Evolutionary conservation across 371 early-diverging fungal genomes (phyloP), one percentile per base, ranked within the genome.

Genomic region (Nematocida ironsii): DNA sequence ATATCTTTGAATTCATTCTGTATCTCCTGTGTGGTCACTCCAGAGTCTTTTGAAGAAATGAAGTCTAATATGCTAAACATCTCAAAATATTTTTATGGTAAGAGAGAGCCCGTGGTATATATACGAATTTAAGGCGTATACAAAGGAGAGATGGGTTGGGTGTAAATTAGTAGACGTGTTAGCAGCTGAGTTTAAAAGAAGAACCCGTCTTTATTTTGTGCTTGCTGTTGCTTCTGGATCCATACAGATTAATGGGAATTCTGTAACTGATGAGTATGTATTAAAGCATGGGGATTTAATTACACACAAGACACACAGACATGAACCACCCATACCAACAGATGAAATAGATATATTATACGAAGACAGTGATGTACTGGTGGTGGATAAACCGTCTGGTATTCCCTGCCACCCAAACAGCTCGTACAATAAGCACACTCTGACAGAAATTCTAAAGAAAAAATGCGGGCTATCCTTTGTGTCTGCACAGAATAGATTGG

Each of bases 51-150:
- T 16, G 44, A 66, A 20, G 70, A 62, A 68, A 87, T 84, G 64
- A 84, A 87, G 23, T 78, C 82, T 20, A 85, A 61, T 9, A 87
- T 69, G 4, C 40, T 61, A n/a, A 50, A 58, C 74, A 82, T 82
- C 13, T 54, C 54, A 89, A 90, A 82, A 91, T 91, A 72, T 90
- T 91, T 52, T 90, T 90, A 84, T 80, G 66, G 52, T 50, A 27
- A 50, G 45, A 6, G 69, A 13, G 23, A 66, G 48, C 6, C 45
- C 62, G 4, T 84, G 64, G 23, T 84, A 87, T 69, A 84, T 84
- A 39, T 73, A 84, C 73, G 84, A 71, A 69, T 86, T 68, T 60
- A 82, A 67, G 56, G 82, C 85, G 6, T 61, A 83, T 81, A 85
- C 82, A 39, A 89, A 89, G 72, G 84, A 69, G 33, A 73, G 87